Percentiles rank a stretch among this genome's conserved stretches.
Evolutionary conservation across 768 basidiomycete genomes (phyloP).

Genomic region (Obba rivulosa): DNA sequence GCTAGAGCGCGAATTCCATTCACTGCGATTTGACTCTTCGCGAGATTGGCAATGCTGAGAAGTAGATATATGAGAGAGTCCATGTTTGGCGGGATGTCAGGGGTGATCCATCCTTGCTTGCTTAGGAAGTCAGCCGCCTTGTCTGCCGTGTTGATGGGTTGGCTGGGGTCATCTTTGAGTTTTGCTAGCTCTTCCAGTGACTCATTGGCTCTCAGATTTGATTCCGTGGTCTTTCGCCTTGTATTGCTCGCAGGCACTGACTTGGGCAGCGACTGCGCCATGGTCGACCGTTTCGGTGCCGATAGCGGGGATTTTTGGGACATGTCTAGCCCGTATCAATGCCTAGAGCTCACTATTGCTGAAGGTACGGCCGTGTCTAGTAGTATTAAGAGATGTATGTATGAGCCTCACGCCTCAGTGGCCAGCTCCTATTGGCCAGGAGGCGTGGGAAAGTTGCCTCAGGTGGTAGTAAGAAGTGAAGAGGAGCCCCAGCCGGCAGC

Average conservation of each 20-base stretch:
- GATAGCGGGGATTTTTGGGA: not conserved
- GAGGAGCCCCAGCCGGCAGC: constrained; percentile 1
- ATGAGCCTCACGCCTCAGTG: not conserved
- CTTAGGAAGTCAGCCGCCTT: not conserved
- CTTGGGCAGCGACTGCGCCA: not conserved
- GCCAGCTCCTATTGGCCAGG: not conserved
- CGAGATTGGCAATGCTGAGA: not conserved
- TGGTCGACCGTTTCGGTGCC: not conserved
- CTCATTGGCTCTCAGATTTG: not conserved
- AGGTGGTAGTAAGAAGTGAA: constrained; percentile 1
- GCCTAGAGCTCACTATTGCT: no score
- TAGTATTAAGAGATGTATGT: not conserved
- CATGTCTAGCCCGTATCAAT: not conserved
- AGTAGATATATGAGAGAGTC: not conserved
- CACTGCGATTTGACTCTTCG: not conserved
- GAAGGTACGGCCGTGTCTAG: not conserved
- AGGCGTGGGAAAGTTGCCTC: constrained; percentile 3
- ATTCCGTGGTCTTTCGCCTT: not conserved
- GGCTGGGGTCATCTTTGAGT: no score
- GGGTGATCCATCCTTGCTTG: not conserved
- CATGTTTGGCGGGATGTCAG: not conserved
- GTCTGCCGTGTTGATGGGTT: not conserved
- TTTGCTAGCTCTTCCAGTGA: no score
- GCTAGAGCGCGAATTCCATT: not conserved
- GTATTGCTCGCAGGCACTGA: not conserved